Percentiles rank a stretch among this genome's conserved stretches.
Evolutionary conservation across 768 basidiomycete species (phyloP).

Genomic region (Gloeopeniophorella convolvens): DNA sequence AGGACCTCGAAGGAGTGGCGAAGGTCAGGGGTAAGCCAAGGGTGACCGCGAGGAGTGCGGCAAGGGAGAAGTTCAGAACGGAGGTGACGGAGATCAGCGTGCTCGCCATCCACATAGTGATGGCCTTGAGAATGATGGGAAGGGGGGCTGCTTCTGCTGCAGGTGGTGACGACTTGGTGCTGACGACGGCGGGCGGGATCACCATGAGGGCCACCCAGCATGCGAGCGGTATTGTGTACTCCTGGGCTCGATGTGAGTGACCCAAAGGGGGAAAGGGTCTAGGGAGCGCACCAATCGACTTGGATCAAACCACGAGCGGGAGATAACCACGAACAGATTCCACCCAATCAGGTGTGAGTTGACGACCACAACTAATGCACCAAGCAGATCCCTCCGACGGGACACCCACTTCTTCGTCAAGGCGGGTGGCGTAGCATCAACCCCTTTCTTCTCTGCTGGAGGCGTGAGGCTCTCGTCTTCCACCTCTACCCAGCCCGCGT

Average conservation of each 20-base stretch:
- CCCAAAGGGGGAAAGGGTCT: not conserved
- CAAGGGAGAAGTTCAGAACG: conserved; percentile 90
- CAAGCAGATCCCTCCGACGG: conserved; percentile 49
- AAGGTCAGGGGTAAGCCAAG: conserved; percentile 60
- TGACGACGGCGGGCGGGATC: conserved; percentile 30
- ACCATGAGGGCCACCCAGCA: conserved; percentile 24
- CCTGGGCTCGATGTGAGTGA: not conserved
- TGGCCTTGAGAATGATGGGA: conserved; percentile 51
- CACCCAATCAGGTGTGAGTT: conserved; percentile 51
- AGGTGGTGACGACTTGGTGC: conserved; percentile 21
- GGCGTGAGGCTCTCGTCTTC: not conserved
- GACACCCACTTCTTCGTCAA: conserved; percentile 33
- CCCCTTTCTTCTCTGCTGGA: not conserved
- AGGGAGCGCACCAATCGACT: conserved; percentile 35
- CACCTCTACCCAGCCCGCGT: conserved; percentile 47
- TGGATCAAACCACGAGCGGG: conserved; percentile 38
- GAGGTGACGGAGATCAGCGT: conserved; percentile 80
- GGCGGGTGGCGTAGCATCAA: conserved; percentile 2
- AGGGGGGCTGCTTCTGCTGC: conserved; percentile 31
- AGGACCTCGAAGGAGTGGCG: conserved; percentile 31
- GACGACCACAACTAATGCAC: conserved; percentile 46
- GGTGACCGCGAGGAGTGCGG: conserved; percentile 58
- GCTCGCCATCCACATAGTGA: conserved; percentile 80
- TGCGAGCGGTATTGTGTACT: not conserved
- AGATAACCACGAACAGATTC: conserved; percentile 43